Evolutionary conservation across 2,329 filamentous ascomycete genomes (phyloP), one percentile per base, ranked within the genome.

Genomic region (Alternaria panax): DNA sequence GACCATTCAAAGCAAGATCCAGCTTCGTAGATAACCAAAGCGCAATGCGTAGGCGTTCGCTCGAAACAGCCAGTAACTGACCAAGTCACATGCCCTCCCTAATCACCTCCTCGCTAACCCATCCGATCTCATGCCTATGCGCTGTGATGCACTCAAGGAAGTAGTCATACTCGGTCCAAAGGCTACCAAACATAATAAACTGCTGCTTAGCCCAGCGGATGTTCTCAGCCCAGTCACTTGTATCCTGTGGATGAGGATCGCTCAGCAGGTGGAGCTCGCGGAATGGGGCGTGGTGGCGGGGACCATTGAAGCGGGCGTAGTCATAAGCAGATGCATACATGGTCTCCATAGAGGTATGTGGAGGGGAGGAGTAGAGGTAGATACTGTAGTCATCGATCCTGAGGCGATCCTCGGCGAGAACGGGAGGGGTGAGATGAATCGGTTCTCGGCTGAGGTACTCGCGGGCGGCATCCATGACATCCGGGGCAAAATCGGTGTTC

Each of bases 151-250:
- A n/a, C 53, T 70, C 66, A 8, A 74, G 63, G 36, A 71, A 63
- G 4, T 65, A 62, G 5, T 65, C 67, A 42, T 69, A 70, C 65
- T 75, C 73, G 7, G 64, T 71, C 73, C 74, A 76, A 1, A 68
- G 42, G 18, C 58, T 60, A 1, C 66, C 68, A 54, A 63, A 76
- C 12, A 48, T 3, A 12, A 8, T 7, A n/a, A 60, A 59, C 55
- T 76, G 72, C 59, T 75, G 62, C 48, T 73, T 73, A 7, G 71
- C 70, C 72, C 73, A 77, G 12, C 73, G 68, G 4, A 77, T 66
- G n/a, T 74, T 74, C 60, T 77, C 74, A 0, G 72, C 73, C 70
- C 70, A 75, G 11, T 74, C 73, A 43, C 64, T 67, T 0, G 34
- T 51, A 36, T 75, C 71, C 7, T 36, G 38, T 0, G n/a, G 11